Base-by-base conservation (phyloP, 2,329 filamentous ascomycete genomes). In the Penicillium sumatraense region DNA sequence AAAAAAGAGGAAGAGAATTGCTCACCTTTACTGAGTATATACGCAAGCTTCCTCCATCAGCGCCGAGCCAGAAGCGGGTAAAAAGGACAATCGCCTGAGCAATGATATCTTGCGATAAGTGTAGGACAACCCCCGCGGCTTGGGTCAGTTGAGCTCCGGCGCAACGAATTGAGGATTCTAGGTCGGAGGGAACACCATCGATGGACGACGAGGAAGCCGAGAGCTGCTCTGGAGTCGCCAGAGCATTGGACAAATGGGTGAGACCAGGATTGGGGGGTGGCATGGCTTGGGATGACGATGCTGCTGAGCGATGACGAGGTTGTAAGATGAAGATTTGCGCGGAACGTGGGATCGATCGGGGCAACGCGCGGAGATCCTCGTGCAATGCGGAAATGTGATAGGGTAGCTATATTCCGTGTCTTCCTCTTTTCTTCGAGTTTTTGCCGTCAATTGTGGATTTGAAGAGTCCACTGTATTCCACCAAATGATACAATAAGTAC, bases 31-130 rank as follows among this genome's bases (percentile, higher is more conserved):
- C 72, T 5, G 74, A 70, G 54, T 78, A 74, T 16, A 78, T 72
- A 14, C 69, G 68, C 42, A 78, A 65, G 61, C 77, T 79, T 10
- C 76, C 76, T 5, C 77, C 76, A 49, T 79, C 77, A 14, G 74
- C 60, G 0, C 76, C 77, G 24, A 91, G 78, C 88, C 90, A 96
- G 75, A 91, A 95, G 13, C 93, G 85, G 49, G 89, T 88, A 29
- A 96, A 85, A 0, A 95, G 76, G 36, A 97, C 86, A 68, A 93
- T 90, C 3, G 93, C 91, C 68, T 92, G 90, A 4, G 92, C 90
- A 35, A 95, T 90, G 35, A 91, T 86, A 63, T 92, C 90, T 71
- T 96, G 92, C 6, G 91, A 90, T 35, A 98, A 81, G 45, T 90
- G 86, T 3, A 99, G 82, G 16, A 98, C 83, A 48, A 96, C 82